Percentiles rank a stretch among this genome's conserved stretches.
Conservation (phyloP, 331 rosid genomes). For the Stylosanthes scabra region DNA sequence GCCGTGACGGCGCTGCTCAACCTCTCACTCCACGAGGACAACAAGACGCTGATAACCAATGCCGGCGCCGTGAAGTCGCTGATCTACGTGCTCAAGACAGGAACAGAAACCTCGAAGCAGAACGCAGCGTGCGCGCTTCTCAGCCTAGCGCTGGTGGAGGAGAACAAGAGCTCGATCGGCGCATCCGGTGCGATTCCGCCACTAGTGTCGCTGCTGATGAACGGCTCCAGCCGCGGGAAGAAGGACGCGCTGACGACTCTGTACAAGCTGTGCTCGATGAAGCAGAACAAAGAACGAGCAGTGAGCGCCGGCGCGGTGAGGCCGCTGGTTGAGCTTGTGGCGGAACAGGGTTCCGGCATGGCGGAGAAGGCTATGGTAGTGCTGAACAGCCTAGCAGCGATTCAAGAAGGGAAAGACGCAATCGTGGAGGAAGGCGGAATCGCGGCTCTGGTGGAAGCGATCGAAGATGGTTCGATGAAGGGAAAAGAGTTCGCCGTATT, state of each 20-base stretch:
- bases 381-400: slow-evolving; percentile 68
- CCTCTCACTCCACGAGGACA: slow-evolving; percentile 82
- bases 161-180: slow-evolving; percentile 85
- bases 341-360: slow-evolving; percentile 75
- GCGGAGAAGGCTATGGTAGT: slow-evolving; percentile 93
- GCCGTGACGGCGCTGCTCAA: slow-evolving; percentile 89
- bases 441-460: slow-evolving; percentile 84
- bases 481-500: slow-evolving; percentile 90
- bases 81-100: slow-evolving; percentile 88
- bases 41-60: slow-evolving; percentile 72
- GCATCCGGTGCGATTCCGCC: slow-evolving; percentile 85
- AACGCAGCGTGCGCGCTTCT: slow-evolving; percentile 96
- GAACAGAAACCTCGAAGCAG: slow-evolving; percentile 91
- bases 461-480: slow-evolving; percentile 85
- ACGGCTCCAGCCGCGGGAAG: slow-evolving; percentile 73
- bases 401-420: slow-evolving; percentile 72
- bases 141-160: slow-evolving; percentile 84
- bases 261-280: slow-evolving; percentile 74
- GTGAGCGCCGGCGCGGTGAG: slow-evolving; percentile 80
- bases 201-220: slow-evolving; percentile 63
- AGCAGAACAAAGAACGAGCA: slow-evolving; percentile 76
- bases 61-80: slow-evolving; percentile 89
- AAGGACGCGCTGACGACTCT: slow-evolving; percentile 79
- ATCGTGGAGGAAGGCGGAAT: slow-evolving; percentile 87
- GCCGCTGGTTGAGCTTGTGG: slow-evolving; percentile 73